A percentile compares a stretch with the other conserved stretches of the same genome.
phyloP scores from a whole-genome alignment of 139 green algal species.

The Pseudopediastrum boryanum region DNA sequence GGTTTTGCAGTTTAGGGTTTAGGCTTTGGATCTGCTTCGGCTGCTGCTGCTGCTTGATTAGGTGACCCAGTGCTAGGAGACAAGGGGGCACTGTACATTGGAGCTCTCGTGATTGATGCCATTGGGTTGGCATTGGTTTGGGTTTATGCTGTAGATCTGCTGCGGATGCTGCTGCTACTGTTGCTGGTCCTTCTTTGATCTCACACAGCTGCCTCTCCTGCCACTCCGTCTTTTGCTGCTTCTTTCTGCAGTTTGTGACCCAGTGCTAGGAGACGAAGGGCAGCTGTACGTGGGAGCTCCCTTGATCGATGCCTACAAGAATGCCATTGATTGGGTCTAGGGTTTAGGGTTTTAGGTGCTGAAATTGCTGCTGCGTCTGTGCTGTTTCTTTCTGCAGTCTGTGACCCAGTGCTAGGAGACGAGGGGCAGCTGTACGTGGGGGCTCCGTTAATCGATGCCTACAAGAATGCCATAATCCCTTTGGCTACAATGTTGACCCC shows the following conservation, averaged over 20 bases:
- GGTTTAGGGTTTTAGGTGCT: no score
- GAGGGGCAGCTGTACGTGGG: slow-evolving; percentile 85
- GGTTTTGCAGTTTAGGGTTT: background rate
- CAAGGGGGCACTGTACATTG: no score
- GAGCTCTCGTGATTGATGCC: no score
- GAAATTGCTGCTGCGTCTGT: background rate
- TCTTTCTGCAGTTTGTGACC: slow-evolving; percentile 72
- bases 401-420: slow-evolving; percentile 95
- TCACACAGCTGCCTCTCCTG: no score
- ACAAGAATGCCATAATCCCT: slow-evolving; percentile 66
- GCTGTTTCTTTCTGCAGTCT: slow-evolving; percentile 64
- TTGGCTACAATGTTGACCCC: slow-evolving; percentile 82
- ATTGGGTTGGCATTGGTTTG: background rate
- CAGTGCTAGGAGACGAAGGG: no score
- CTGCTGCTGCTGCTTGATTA: no score
- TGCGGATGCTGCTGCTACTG: background rate
- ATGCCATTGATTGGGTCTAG: background rate
- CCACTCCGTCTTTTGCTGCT: no score
- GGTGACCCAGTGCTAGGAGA: no score
- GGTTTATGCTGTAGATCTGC: background rate
- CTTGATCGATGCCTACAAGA: no score
- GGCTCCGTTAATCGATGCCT: slow-evolving; percentile 76
- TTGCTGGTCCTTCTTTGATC: no score
- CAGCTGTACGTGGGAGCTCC: slow-evolving; percentile 67
- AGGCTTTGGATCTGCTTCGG: background rate